Base-by-base conservation (phyloP, 768 basidiomycete genomes). In the Leucogyrophana mollusca region DNA sequence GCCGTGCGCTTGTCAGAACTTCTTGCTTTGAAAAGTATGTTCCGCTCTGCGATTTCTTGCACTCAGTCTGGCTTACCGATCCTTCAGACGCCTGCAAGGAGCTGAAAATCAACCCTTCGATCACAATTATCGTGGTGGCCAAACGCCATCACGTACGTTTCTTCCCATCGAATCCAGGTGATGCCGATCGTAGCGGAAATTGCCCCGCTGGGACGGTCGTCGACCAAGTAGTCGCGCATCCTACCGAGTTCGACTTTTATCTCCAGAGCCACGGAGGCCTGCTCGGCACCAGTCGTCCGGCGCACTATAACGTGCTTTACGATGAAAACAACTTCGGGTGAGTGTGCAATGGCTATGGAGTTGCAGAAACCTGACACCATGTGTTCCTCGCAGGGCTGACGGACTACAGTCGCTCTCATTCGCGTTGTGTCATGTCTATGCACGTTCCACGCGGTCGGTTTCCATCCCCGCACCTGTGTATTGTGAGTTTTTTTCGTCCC, bases 391-490 rank as follows among this genome's bases (percentile, higher is more conserved):
- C 47, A 86, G 82, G 21, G 73, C 83, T 13, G 83, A 88, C 56
- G 76, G 79, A 13, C 64, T 92, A 34, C 90, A 92, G 54, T 73
- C 77, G 0, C 60, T 83, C 3, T 82, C 88, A 0, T 91, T 86
- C 43, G 83, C 87, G 0, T 70, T 93, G 0, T 89, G 87, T 56
- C 87, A 93, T 38, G 82, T 89, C 0, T 92, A 89, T 52, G 86
- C 88, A 1, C 78, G 88, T 3, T 80, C 87, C 9, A 90, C 87
- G 3, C 81, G 88, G 18, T 86, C 87, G 0, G 88, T 90, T 1
- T 90, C 88, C 0, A 89, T 90, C 40, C 88, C 88, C 0, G 88
- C 87, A 0, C 88, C 88, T 0, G 87, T 90, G 0, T 90, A 90
- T 54, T 90, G 87, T 89, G 56, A 56, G 83, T 62, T 25, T 3